Evolutionary conservation across 495 filamentous ascomycete genomes (phyloP).

Genomic region (Schizothecium vesticola): DNA sequence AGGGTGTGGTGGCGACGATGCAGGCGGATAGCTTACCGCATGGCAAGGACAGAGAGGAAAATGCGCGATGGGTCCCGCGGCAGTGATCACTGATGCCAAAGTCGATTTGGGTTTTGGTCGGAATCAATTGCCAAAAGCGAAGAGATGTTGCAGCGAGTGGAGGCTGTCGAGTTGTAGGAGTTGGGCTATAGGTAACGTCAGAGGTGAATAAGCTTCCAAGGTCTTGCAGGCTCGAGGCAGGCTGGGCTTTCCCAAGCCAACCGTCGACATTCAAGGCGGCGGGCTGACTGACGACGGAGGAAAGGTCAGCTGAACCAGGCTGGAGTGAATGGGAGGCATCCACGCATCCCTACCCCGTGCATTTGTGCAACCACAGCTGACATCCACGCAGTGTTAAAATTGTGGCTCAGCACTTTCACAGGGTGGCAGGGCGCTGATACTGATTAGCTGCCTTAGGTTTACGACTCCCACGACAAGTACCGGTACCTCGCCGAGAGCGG

Average conservation of each 20-base stretch:
- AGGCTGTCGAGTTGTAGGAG: not conserved
- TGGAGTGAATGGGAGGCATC: not conserved
- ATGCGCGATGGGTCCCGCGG: not conserved
- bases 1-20: constrained; percentile 8
- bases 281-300: not conserved
- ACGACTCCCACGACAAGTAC: not conserved
- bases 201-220: not conserved
- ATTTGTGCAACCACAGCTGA: not conserved
- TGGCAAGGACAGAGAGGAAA: constrained; percentile 8
- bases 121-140: not conserved
- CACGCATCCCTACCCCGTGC: not conserved
- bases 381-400: not conserved
- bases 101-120: not conserved
- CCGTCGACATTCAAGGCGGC: not conserved
- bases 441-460: not conserved
- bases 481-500: not conserved
- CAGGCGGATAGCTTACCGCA: constrained; percentile 13
- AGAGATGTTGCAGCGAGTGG: not conserved
- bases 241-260: not conserved
- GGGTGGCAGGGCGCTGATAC: not conserved
- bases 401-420: not conserved
- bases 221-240: not conserved
- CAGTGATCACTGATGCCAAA: not conserved
- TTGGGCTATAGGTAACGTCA: not conserved
- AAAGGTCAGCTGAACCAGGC: not conserved